Conservation (phyloP, 2,329 filamentous ascomycete species). For the Hymenoscyphus fraxineus region DNA sequence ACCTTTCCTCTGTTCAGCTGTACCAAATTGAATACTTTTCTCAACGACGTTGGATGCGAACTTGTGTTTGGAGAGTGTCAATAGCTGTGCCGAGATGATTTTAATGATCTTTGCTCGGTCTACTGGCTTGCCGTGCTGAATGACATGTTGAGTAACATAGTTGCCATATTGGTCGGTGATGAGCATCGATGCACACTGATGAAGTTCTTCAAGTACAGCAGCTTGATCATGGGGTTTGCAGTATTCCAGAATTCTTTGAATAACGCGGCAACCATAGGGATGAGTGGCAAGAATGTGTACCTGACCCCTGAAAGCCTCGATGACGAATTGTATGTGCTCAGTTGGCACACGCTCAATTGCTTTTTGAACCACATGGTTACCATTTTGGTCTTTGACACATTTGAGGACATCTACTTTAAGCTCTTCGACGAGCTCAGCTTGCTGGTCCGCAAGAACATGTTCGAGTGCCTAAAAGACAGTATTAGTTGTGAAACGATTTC, state of each 20-base stretch:
- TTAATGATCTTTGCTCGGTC: constrained; percentile 71
- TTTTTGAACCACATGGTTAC: constrained; percentile 96
- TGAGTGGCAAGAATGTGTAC: constrained; percentile 73
- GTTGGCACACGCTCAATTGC: constrained; percentile 78
- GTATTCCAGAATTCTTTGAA: constrained; percentile 86
- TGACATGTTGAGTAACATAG: constrained; percentile 92
- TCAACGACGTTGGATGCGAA: constrained; percentile 97
- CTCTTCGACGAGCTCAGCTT: constrained; percentile 78
- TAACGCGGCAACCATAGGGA: constrained; percentile 84
- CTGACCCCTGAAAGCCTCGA: constrained; percentile 72
- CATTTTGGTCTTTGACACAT: constrained; percentile 82
- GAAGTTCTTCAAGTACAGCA: constrained; percentile 74
- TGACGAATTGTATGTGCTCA: constrained; percentile 78
- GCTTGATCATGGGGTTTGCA: constrained; percentile 68
- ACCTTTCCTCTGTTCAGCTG: constrained; percentile 61
- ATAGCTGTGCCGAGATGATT: constrained; percentile 66
- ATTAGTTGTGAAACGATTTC: background rate
- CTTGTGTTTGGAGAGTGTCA: constrained; percentile 86
- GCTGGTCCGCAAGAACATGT: constrained; percentile 87
- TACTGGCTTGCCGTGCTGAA: constrained; percentile 69
- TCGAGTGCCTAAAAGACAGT: constrained; percentile 66
- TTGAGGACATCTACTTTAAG: constrained; percentile 71
- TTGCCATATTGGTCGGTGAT: constrained; percentile 91
- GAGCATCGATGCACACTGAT: constrained; percentile 65
- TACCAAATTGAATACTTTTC: constrained; percentile 75